These are phyloP conservation scores for Macrolepiota fuliginosa DNA, from an alignment of 768 basidiomycete genomes.

Conservation along the genomic window DNA sequence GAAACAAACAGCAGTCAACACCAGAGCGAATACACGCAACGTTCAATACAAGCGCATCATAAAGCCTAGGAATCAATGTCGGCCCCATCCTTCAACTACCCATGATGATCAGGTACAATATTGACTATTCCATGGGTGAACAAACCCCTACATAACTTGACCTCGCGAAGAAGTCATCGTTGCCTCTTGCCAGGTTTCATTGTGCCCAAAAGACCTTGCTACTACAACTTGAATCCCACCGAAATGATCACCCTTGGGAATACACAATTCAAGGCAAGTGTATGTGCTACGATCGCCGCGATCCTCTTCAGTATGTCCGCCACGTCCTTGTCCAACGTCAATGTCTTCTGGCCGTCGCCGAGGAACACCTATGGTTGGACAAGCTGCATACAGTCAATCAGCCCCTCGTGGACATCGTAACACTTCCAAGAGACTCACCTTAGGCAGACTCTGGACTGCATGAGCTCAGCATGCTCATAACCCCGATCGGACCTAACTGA, in stretches of 20 bases:
- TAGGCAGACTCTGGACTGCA: slow-evolving; percentile 86
- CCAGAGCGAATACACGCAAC: too few relatives aligned
- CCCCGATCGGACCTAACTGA: slow-evolving; percentile 72
- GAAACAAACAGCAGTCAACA: too few relatives aligned
- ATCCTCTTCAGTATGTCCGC: slow-evolving; percentile 76
- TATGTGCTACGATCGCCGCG: slow-evolving; percentile 80
- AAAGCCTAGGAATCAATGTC: background rate
- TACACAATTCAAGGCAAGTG: too few relatives aligned
- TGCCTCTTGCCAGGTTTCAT: too few relatives aligned
- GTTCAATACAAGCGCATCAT: too few relatives aligned
- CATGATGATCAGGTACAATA: background rate
- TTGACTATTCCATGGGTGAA: slow-evolving; percentile 60
- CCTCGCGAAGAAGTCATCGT: too few relatives aligned
- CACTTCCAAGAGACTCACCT: slow-evolving; percentile 55
- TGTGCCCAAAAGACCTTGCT: too few relatives aligned
- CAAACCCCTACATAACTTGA: too few relatives aligned
- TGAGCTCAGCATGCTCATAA: slow-evolving; percentile 86
- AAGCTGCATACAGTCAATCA: slow-evolving; percentile 43
- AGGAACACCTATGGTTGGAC: slow-evolving; percentile 83
- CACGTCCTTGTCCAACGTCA: slow-evolving; percentile 73
- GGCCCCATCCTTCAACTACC: background rate
- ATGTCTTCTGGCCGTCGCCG: slow-evolving; percentile 68
- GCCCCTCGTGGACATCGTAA: background rate
- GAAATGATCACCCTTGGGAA: too few relatives aligned
- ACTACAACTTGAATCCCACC: too few relatives aligned